These are phyloP conservation scores for Pichia phayaonensis DNA, from an alignment of 805 yeast genomes.

Conservation along the genomic window DNA sequence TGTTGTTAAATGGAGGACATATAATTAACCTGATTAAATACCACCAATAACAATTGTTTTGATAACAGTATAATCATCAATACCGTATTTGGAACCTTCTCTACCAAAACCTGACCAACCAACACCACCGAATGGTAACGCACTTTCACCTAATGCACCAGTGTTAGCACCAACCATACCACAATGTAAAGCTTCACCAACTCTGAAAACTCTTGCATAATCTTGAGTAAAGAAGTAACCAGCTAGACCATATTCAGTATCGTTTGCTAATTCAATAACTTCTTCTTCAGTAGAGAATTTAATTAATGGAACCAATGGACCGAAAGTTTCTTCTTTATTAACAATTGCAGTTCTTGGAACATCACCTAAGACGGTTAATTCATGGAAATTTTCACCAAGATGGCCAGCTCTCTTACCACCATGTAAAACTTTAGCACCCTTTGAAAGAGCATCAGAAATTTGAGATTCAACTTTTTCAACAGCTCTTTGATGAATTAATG, in stretches of 20 bases:
- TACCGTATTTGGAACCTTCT: constrained; percentile 70
- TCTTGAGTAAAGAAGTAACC: constrained; percentile 64
- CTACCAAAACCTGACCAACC: constrained; percentile 76
- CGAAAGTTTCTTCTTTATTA: constrained; percentile 69
- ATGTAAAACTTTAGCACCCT: constrained; percentile 54
- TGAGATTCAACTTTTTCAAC: constrained; percentile 54
- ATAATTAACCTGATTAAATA: constrained; percentile 7
- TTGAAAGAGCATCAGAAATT: constrained; percentile 54
- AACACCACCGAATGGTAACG: constrained; percentile 73
- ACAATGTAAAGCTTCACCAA: constrained; percentile 60
- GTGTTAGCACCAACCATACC: constrained; percentile 84
- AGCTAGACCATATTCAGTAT: constrained; percentile 66
- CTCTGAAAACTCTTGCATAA: constrained; percentile 44
- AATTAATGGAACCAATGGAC: constrained; percentile 69
- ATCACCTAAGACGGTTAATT: constrained; percentile 58
- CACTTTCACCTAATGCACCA: constrained; percentile 60
- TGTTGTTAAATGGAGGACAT: not conserved
- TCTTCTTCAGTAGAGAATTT: constrained; percentile 59
- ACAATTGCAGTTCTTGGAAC: constrained; percentile 52
- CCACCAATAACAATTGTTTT: constrained; percentile 56
- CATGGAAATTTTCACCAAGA: constrained; percentile 58
- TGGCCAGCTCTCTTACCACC: constrained; percentile 54
- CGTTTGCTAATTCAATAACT: constrained; percentile 55
- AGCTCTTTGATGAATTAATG: constrained; percentile 59
- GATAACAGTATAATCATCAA: constrained; percentile 62